phyloP scores from a whole-genome alignment of 2,329 filamentous ascomycete species.

The Penicillium vulpinum region DNA sequence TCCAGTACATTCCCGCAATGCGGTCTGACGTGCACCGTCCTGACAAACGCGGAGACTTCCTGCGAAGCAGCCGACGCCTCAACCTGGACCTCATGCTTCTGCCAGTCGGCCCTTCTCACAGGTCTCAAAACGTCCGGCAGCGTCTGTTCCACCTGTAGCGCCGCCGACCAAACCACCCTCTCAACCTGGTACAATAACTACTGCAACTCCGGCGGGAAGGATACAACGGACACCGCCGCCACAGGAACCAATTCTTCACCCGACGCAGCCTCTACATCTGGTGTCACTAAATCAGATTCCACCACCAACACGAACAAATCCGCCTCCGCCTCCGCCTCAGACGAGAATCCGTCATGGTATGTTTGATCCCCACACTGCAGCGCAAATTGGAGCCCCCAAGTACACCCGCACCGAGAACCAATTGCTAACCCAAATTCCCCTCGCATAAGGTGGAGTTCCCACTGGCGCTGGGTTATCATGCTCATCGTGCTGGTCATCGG shows the following conservation, averaged over 20 bases:
- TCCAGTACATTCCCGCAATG: slow-evolving; percentile 61
- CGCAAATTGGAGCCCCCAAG: background rate
- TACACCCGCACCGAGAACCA: background rate
- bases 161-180: slow-evolving; percentile 57
- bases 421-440: background rate
- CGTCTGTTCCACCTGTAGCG: slow-evolving; percentile 62
- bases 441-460: slow-evolving; percentile 48
- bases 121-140: slow-evolving; percentile 61
- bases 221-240: slow-evolving; percentile 30
- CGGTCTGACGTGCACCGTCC: slow-evolving; percentile 58
- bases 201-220: slow-evolving; percentile 55
- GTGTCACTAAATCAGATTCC: slow-evolving; percentile 1
- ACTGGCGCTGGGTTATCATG: slow-evolving; percentile 82
- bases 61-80: slow-evolving; percentile 57
- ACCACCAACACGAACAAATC: background rate
- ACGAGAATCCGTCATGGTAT: slow-evolving; percentile 28
- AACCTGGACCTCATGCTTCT: slow-evolving; percentile 72
- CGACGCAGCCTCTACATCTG: slow-evolving; percentile 23
- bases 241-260: slow-evolving; percentile 25
- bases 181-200: slow-evolving; percentile 69
- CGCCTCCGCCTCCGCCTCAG: background rate
- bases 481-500: slow-evolving; percentile 71
- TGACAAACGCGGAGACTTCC: slow-evolving; percentile 69
- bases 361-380: slow-evolving; percentile 4
- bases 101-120: slow-evolving; percentile 61